Evolutionary conservation across 2,329 filamentous ascomycete genomes (phyloP).

Genomic region (Cryphonectria carpinicola): DNA sequence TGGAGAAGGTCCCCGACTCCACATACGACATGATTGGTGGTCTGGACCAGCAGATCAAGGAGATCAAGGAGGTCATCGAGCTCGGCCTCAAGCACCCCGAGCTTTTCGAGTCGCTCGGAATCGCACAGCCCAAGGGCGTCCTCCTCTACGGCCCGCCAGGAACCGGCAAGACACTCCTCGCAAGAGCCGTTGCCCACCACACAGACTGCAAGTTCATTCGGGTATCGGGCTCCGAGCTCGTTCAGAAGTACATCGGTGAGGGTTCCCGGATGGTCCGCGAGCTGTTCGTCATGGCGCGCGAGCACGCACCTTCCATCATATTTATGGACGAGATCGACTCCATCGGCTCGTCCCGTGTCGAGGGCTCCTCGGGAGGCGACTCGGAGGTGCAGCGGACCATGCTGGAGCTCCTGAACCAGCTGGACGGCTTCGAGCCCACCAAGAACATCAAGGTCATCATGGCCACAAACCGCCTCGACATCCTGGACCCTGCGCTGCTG

Average conservation of each 20-base stretch:
- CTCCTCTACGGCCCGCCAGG: slow-evolving; percentile 95
- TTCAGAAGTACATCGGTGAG: slow-evolving; percentile 99
- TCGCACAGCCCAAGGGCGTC: slow-evolving; percentile 97
- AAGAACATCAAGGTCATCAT: slow-evolving; percentile 99
- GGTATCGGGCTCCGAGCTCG: slow-evolving; percentile 92
- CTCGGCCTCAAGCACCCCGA: slow-evolving; percentile 97
- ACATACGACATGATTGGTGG: slow-evolving; percentile 99
- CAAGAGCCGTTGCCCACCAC: slow-evolving; percentile 94
- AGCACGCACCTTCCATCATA: slow-evolving; percentile 97
- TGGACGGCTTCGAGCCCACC: slow-evolving; percentile 97
- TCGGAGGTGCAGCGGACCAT: slow-evolving; percentile 98
- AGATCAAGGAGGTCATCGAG: slow-evolving; percentile 99
- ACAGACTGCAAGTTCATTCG: slow-evolving; percentile 99
- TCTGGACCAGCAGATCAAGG: slow-evolving; percentile 98
- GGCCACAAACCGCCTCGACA: slow-evolving; percentile 97
- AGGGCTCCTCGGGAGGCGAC: slow-evolving; percentile 92
- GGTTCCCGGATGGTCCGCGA: slow-evolving; percentile 98
- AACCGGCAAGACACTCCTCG: slow-evolving; percentile 94
- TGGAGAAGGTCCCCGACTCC: slow-evolving; percentile 98
- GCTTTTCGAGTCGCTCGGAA: slow-evolving; percentile 97
- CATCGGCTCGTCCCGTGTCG: slow-evolving; percentile 95
- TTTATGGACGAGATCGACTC: slow-evolving; percentile 99
- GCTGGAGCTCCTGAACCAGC: slow-evolving; percentile 96
- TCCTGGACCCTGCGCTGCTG: slow-evolving; percentile 91
- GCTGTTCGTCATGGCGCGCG: slow-evolving; percentile 97